Percentiles rank a stretch among this genome's conserved stretches.
Evolutionary conservation across 345 rosid species (phyloP).

Genomic region (Rhodamnia rubescens): DNA sequence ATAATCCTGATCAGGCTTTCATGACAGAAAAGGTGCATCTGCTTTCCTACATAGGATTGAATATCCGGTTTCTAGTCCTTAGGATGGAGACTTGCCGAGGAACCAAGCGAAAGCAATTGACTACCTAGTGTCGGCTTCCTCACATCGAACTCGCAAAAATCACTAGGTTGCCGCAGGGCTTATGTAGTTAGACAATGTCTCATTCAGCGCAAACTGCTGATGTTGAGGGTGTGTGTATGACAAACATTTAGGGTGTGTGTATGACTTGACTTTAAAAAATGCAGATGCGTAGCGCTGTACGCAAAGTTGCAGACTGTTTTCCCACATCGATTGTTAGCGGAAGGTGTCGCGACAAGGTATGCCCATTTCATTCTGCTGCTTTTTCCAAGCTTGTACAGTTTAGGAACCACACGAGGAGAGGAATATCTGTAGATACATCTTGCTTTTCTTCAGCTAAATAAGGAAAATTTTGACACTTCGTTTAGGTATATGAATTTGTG

Average conservation of each 20-base stretch:
- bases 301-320: constrained; percentile 20
- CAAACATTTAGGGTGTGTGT: background rate
- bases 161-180: background rate
- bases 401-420: background rate
- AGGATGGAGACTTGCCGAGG: background rate
- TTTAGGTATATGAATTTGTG: constrained; percentile 8
- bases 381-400: background rate
- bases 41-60: background rate
- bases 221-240: background rate
- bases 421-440: background rate
- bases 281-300: constrained; percentile 32
- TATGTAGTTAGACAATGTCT: background rate
- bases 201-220: background rate
- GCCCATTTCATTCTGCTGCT: background rate
- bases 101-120: background rate
- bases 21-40: constrained; percentile 1
- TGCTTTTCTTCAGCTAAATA: background rate
- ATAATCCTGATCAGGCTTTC: constrained; percentile 11
- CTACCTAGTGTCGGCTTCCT: background rate
- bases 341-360: constrained; percentile 33
- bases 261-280: background rate
- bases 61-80: background rate
- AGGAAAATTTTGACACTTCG: background rate
- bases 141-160: background rate
- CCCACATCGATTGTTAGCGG: constrained; percentile 46